Conservation (phyloP, 2,329 filamentous ascomycete species). For the Helotiales sp. region DNA sequence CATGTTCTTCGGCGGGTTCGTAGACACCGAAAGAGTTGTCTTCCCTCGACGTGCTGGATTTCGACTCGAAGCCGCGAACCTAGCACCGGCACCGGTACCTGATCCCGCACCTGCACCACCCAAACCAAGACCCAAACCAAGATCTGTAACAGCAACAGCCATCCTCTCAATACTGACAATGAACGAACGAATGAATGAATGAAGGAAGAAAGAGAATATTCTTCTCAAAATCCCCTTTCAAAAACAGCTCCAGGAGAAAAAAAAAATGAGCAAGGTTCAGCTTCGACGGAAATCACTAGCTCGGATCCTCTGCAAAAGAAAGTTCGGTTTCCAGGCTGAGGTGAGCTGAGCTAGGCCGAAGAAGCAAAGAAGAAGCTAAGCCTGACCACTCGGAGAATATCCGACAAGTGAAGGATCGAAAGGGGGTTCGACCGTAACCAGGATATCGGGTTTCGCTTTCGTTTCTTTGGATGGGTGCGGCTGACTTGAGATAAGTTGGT, state of each 20-base stretch:
- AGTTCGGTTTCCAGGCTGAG: neutral
- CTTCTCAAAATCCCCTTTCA: neutral
- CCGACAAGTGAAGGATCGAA: neutral
- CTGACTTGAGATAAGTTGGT: neutral
- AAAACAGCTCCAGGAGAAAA: neutral
- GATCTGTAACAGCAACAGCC: conserved; percentile 18
- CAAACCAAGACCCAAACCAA: conserved; percentile 1
- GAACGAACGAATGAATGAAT: neutral
- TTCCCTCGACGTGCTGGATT: neutral
- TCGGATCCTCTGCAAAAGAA: neutral
- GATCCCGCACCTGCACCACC: neutral
- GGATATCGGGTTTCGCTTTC: neutral
- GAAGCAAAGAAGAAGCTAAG: neutral
- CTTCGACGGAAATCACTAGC: neutral
- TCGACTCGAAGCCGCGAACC: neutral
- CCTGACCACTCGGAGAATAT: conserved; percentile 12
- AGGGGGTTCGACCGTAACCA: conserved; percentile 1
- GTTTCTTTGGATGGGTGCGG: neutral
- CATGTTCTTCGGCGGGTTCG: conserved; percentile 31
- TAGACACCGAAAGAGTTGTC: neutral
- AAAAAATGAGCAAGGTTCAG: neutral
- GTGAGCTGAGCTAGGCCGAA: no score
- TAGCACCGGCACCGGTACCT: neutral
- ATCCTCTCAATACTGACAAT: neutral
- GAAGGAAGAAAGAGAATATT: neutral